Percentiles rank a stretch among this genome's conserved stretches.
Evolutionary conservation across 202 grass and related monocot species (phyloP).

Genomic region (Schoenoplectus triqueter): DNA sequence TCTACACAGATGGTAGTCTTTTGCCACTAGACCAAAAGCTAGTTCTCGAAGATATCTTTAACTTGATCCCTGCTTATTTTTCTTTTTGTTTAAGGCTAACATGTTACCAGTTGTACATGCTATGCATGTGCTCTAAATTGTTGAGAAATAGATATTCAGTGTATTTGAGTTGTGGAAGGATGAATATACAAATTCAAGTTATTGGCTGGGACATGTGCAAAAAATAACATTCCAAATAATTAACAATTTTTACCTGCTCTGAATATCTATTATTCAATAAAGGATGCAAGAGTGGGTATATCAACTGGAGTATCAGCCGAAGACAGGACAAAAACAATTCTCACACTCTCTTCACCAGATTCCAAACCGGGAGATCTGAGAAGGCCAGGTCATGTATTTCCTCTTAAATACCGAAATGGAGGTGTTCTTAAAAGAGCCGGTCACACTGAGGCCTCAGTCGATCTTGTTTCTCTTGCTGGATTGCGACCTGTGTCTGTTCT

Average conservation of each 20-base stretch:
- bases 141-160: constrained; percentile 6
- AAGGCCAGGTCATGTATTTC: constrained; percentile 89
- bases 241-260: background rate
- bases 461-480: constrained; percentile 71
- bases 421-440: constrained; percentile 85
- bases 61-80: background rate
- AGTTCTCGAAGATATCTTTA: background rate
- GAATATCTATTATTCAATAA: background rate
- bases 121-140: constrained; percentile 4
- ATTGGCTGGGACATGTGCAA: background rate
- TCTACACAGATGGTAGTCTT: too few species aligned
- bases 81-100: background rate
- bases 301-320: constrained; percentile 74
- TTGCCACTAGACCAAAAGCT: too few species aligned
- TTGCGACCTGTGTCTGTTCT: constrained; percentile 72
- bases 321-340: constrained; percentile 82
- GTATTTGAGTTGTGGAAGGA: background rate
- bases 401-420: constrained; percentile 80
- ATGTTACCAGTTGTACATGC: background rate
- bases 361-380: constrained; percentile 82
- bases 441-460: constrained; percentile 81
- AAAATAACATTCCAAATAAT: constrained; percentile 3
- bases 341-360: constrained; percentile 71
- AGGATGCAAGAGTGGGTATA: constrained; percentile 81
- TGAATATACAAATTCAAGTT: constrained; percentile 20